A percentile compares a stretch with the other conserved stretches of the same genome.
Evolutionary conservation across 169 alveolate species (phyloP).

Genomic region (Toxoplasma gondii): DNA sequence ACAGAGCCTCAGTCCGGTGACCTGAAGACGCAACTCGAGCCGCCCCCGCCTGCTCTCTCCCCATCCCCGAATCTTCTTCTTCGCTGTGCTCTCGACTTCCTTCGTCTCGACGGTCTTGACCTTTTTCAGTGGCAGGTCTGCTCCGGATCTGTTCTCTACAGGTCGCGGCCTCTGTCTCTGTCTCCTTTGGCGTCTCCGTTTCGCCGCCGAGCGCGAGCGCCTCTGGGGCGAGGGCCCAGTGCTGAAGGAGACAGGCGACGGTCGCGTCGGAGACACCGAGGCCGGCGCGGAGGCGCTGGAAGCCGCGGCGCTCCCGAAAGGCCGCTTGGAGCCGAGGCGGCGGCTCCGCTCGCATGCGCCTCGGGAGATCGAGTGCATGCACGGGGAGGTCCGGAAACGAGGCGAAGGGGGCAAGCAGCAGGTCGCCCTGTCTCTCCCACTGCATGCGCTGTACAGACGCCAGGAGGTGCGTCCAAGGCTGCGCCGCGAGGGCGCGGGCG

Average conservation of each 20-base stretch:
- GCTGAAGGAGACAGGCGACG: constrained; percentile 14
- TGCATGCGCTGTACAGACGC: constrained; percentile 6
- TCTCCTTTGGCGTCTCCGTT: background rate
- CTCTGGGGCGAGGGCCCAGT: background rate
- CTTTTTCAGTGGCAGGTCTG: too few relatives aligned
- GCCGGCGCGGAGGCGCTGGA: constrained; percentile 12
- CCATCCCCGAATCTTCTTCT: too few relatives aligned
- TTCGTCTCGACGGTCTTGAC: too few relatives aligned
- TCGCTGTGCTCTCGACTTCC: too few relatives aligned
- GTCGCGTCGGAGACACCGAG: background rate
- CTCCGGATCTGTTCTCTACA: too few relatives aligned
- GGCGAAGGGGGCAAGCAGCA: background rate
- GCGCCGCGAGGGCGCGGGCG: background rate
- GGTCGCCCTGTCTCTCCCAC: background rate
- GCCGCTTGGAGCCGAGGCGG: background rate
- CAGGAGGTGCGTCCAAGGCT: constrained; percentile 23
- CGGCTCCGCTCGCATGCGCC: background rate
- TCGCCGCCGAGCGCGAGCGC: background rate
- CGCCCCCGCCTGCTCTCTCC: background rate
- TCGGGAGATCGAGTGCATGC: background rate
- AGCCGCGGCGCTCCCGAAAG: background rate
- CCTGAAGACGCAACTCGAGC: too few relatives aligned
- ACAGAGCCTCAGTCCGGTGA: too few relatives aligned
- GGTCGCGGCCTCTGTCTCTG: too few relatives aligned
- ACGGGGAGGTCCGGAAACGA: constrained; percentile 6